phyloP scores from a whole-genome alignment of 768 basidiomycete genomes.

The Steccherinum ochraceum region DNA sequence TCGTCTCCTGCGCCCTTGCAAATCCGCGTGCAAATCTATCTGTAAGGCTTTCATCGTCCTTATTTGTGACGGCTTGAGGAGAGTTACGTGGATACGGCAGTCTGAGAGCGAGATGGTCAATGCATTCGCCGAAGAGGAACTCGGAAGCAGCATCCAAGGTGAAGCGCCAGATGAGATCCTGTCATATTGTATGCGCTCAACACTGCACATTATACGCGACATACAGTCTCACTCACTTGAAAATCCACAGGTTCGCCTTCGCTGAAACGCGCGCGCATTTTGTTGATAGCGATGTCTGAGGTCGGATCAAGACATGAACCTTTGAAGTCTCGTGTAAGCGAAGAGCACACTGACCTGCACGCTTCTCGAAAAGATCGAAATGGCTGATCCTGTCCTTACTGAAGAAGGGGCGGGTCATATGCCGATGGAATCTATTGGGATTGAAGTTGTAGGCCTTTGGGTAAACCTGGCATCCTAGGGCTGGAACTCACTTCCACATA shows the following conservation, averaged over 20 bases:
- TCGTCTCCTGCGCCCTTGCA: slow-evolving; percentile 24
- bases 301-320: neutral
- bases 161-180: slow-evolving; percentile 42
- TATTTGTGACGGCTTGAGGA: neutral
- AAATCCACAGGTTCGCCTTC: slow-evolving; percentile 26
- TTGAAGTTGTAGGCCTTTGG: neutral
- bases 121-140: slow-evolving; percentile 42
- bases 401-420: slow-evolving; percentile 33
- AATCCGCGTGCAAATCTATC: slow-evolving; percentile 25
- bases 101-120: slow-evolving; percentile 29
- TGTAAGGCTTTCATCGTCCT: slow-evolving; percentile 9
- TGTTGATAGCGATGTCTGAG: slow-evolving; percentile 16
- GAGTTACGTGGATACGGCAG: slow-evolving; percentile 33
- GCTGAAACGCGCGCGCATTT: slow-evolving; percentile 21
- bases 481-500: slow-evolving; percentile 22
- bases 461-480: neutral
- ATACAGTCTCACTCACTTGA: slow-evolving; percentile 9
- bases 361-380: slow-evolving; percentile 28
- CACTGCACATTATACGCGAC: neutral
- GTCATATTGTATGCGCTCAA: neutral
- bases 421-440: slow-evolving; percentile 22
- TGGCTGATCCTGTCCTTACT: slow-evolving; percentile 27
- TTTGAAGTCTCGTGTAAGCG: neutral
- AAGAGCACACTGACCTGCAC: slow-evolving; percentile 11
- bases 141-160: slow-evolving; percentile 49